phyloP scores from a whole-genome alignment of 768 basidiomycete genomes.

The Gymnopilus junonius region DNA sequence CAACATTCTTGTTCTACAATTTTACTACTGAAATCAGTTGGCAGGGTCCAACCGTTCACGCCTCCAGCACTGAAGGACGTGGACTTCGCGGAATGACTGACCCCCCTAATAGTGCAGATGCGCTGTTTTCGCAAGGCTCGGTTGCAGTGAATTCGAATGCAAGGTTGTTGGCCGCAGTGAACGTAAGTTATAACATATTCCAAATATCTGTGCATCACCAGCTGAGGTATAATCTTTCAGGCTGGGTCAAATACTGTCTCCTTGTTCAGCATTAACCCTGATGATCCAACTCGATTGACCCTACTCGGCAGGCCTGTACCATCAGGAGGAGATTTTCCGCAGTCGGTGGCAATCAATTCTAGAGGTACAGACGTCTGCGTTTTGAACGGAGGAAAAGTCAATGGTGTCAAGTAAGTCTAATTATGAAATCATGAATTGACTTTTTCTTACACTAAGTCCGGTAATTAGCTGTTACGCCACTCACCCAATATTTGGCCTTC shows the following conservation, averaged over 20 bases:
- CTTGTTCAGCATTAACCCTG: conserved; percentile 44
- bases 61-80: conserved; percentile 36
- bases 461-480: conserved; percentile 44
- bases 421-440: neutral
- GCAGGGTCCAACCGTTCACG: conserved; percentile 18
- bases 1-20: neutral
- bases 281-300: conserved; percentile 41
- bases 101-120: conserved; percentile 36
- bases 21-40: conserved; percentile 30
- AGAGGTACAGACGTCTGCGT: conserved; percentile 36
- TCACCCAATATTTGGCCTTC: conserved; percentile 45
- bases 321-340: conserved; percentile 53
- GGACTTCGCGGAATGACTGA: conserved; percentile 39
- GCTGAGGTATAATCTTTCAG: conserved; percentile 25
- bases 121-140: conserved; percentile 45
- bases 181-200: conserved; percentile 20
- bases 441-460: conserved; percentile 11
- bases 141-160: conserved; percentile 37
- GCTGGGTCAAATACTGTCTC: conserved; percentile 52
- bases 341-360: conserved; percentile 43
- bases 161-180: conserved; percentile 40
- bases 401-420: conserved; percentile 35
- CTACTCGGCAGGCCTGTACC: conserved; percentile 48
- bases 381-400: conserved; percentile 47
- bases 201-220: neutral